Evolutionary conservation across 225 moss, liverwort and hornwort species (phyloP), one percentile per base, ranked within the genome.

Genomic region (Physcomitrium patens): DNA sequence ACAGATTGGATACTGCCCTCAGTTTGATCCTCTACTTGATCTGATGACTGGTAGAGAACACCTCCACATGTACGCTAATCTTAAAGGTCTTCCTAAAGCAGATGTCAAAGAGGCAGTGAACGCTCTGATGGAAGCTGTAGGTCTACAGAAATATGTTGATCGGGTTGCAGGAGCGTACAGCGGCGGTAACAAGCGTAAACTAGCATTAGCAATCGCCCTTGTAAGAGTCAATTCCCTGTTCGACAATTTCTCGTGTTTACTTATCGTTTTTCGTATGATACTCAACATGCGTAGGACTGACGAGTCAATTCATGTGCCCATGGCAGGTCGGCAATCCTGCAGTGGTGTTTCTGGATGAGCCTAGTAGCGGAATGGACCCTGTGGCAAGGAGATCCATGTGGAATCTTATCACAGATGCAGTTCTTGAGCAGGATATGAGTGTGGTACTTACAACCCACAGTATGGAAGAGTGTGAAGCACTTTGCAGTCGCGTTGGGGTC

Each of bases 391-490:
- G 96, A 77, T 89, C 92, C 9, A 97, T 97, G 96, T 97, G 96
- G 96, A 92, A 91, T 83, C 77, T 93, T 18, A 94, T 97, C 10
- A 86, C 88, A 16, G 91, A 90, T 37, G 92, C 96, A 3, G 92
- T 94, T 28, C 72, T 83, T 49, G 81, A 78, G 67, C 89, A 86
- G 20, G 79, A 86, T 64, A 92, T 94, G 65, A 92, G 94, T 81
- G 92, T 97, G 80, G 90, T 97, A 3, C 84, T 97, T 68, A 97
- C 96, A 10, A 97, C 94, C 0, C 96, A 97, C 82, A 97, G 96
- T 89, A 97, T 97, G 96, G 96, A 97, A 76, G 96, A 96, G 74
- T 94, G 94, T 73, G 96, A 96, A 78, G 96, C 96, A 41, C 87
- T 96, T 28, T 96, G 96, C 63, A 82, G 94, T 60, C 88, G 94